Conservation (phyloP, 2,329 filamentous ascomycete species). For the Claviceps arundinis region DNA sequence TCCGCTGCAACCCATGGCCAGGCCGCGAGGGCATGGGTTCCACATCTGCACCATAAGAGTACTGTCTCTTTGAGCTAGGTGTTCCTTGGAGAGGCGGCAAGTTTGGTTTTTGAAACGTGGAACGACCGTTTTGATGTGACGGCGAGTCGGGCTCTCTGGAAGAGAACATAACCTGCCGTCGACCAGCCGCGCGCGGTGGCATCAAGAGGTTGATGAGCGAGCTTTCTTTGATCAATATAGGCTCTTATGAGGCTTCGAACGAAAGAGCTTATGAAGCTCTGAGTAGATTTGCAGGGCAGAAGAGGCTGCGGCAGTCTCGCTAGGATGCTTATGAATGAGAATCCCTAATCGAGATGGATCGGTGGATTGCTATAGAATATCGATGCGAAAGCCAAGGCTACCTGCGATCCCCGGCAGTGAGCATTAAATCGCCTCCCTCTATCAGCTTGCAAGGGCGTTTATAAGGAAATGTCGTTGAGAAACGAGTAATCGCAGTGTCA, state of each 20-base stretch:
- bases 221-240: not conserved
- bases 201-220: constrained; percentile 4
- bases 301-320: not conserved
- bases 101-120: constrained; percentile 13
- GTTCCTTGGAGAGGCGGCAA: constrained; percentile 17
- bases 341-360: not conserved
- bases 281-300: not conserved
- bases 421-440: not conserved
- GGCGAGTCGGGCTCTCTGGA: constrained; percentile 5
- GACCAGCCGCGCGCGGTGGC: constrained; percentile 7
- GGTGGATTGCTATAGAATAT: not conserved
- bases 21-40: constrained; percentile 18
- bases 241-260: not conserved
- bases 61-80: constrained; percentile 23
- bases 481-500: constrained; percentile 3
- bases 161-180: constrained; percentile 4
- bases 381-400: not conserved
- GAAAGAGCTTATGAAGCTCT: not conserved
- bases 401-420: not conserved
- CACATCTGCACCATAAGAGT: constrained; percentile 24
- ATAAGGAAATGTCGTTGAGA: constrained; percentile 2
- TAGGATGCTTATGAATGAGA: not conserved
- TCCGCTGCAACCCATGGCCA: constrained; percentile 5
- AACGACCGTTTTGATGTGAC: constrained; percentile 1
- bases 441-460: not conserved